A percentile compares a stretch with the other conserved stretches of the same genome.
Conservation (phyloP, 805 yeast genomes). For the Zygotorulaspora florentina region DNA sequence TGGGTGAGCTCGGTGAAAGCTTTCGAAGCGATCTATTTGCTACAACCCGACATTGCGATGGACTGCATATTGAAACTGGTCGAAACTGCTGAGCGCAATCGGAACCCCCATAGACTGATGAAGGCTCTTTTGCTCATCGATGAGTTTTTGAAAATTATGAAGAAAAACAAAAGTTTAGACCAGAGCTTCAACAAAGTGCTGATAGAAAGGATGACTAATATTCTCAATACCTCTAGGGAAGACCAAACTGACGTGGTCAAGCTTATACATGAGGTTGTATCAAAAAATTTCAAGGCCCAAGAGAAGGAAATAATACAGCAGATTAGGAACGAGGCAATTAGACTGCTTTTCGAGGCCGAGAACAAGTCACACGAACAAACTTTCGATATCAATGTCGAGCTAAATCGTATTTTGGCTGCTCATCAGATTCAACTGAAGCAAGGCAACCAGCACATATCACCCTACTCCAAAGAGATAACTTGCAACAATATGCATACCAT, state of each 20-base stretch:
- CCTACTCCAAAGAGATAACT: conserved; percentile 5
- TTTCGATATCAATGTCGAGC: conserved; percentile 24
- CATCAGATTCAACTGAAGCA: conserved; percentile 10
- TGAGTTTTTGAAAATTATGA: conserved; percentile 25
- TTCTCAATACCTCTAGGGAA: conserved; percentile 29
- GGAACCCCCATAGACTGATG: conserved; percentile 5
- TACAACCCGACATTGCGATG: conserved; percentile 19
- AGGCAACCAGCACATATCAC: background rate
- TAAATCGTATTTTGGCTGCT: conserved; percentile 18
- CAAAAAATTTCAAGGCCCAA: conserved; percentile 20
- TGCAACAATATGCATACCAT: conserved; percentile 25
- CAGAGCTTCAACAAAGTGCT: conserved; percentile 13
- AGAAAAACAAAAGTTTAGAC: conserved; percentile 32
- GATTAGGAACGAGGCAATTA: background rate
- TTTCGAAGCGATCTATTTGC: conserved; percentile 30
- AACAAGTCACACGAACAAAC: conserved; percentile 1
- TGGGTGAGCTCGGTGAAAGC: conserved; percentile 33
- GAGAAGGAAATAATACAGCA: conserved; percentile 3
- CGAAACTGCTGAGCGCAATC: conserved; percentile 2
- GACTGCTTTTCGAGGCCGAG: background rate
- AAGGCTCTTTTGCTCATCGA: conserved; percentile 22
- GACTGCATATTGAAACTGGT: conserved; percentile 7
- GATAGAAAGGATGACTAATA: conserved; percentile 23
- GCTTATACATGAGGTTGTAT: conserved; percentile 26
- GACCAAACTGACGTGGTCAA: conserved; percentile 23